Evolutionary conservation across 225 moss, liverwort and hornwort species (phyloP).

Genomic region (Rhytidiadelphus loreus): DNA sequence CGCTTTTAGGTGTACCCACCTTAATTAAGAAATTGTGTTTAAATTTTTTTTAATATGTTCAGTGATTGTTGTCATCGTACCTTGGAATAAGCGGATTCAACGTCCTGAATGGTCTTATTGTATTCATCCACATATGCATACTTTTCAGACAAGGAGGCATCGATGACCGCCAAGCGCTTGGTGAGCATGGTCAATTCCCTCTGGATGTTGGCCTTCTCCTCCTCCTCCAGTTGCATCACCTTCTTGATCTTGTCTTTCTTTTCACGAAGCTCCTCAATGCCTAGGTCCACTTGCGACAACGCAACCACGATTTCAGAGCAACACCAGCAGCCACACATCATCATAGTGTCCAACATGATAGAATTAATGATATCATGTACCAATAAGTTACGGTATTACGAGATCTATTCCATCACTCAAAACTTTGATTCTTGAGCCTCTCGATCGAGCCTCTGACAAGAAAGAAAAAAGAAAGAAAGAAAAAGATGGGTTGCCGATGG

Average conservation of each 20-base stretch:
- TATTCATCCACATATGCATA: constrained; percentile 80
- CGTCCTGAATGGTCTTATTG: constrained; percentile 78
- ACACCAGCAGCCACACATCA: constrained; percentile 29
- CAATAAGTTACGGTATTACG: too few species aligned
- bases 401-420: not conserved
- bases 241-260: constrained; percentile 84
- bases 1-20: too few species aligned
- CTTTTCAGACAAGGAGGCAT: constrained; percentile 54
- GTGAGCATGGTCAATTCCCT: constrained; percentile 54
- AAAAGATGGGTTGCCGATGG: fast-evolving
- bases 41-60: too few species aligned
- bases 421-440: not conserved
- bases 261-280: constrained; percentile 81
- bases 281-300: constrained; percentile 49
- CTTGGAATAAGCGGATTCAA: constrained; percentile 78
- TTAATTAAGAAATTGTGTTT: too few species aligned
- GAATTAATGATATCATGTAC: not conserved
- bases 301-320: constrained; percentile 45
- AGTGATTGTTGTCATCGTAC: constrained; percentile 14
- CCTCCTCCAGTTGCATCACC: constrained; percentile 75
- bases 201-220: constrained; percentile 80
- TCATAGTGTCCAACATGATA: not conserved
- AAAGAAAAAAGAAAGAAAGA: too few species aligned
- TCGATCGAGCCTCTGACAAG: fast-evolving
- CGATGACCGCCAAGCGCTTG: constrained; percentile 54